phyloP scores from a whole-genome alignment of 768 basidiomycete genomes.

The Mycena kentingensis region DNA sequence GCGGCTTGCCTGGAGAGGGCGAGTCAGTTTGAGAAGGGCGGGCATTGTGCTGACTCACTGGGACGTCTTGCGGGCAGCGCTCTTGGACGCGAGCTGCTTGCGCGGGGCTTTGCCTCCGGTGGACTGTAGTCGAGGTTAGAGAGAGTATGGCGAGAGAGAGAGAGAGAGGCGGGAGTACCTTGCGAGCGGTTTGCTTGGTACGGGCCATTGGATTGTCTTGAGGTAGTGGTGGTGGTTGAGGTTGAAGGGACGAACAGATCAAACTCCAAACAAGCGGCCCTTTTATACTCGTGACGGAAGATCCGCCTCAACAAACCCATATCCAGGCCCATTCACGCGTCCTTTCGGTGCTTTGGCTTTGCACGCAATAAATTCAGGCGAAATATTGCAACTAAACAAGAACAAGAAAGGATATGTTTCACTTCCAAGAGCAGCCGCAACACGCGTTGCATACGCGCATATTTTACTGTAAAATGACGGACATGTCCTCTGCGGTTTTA shows the following conservation, averaged over 20 bases:
- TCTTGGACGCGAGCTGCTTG: constrained; percentile 34
- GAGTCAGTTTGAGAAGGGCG: neutral
- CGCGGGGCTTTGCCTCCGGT: constrained; percentile 40
- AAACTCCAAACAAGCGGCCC: too few species aligned
- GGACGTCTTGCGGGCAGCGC: neutral
- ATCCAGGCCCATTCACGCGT: too few species aligned
- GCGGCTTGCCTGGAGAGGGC: constrained; percentile 32
- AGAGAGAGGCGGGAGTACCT: neutral
- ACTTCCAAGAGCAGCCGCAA: too few species aligned
- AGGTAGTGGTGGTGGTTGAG: constrained; percentile 8
- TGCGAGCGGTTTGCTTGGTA: constrained; percentile 27
- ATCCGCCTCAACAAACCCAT: too few species aligned
- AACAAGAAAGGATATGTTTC: too few species aligned
- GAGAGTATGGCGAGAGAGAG: neutral
- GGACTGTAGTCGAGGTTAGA: constrained; percentile 8
- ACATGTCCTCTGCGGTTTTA: too few species aligned
- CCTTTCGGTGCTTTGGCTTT: too few species aligned
- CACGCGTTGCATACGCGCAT: too few species aligned
- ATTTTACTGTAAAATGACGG: too few species aligned
- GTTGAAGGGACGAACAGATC: neutral
- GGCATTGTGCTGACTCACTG: neutral
- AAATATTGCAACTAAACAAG: too few species aligned
- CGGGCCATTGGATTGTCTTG: constrained; percentile 21
- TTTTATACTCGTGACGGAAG: too few species aligned
- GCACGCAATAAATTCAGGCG: too few species aligned